Evolutionary conservation across 139 green algal genomes (phyloP).

Genomic region (Micractinium sp.): DNA sequence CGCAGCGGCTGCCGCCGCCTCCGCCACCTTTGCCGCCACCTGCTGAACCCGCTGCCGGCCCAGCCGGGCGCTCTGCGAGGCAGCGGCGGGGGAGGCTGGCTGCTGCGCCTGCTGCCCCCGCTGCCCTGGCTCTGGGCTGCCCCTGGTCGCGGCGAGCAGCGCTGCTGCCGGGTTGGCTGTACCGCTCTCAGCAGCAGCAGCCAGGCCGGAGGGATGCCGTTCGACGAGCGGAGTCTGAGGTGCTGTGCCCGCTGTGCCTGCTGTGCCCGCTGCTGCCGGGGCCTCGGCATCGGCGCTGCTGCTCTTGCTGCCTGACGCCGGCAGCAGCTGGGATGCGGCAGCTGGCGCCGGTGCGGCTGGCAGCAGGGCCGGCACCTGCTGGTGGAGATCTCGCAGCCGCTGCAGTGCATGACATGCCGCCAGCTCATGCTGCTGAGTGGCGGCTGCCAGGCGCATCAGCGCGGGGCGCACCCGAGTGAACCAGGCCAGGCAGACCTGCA

Average conservation of each 20-base stretch:
- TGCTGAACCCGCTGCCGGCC: slow-evolving; percentile 12
- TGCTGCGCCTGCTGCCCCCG: background rate
- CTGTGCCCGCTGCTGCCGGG: background rate
- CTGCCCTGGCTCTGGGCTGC: background rate
- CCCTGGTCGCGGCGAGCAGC: slow-evolving; percentile 15
- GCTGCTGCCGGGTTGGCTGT: slow-evolving; percentile 16
- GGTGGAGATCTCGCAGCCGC: slow-evolving; percentile 30
- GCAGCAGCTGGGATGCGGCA: background rate
- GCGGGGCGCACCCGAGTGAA: slow-evolving; percentile 59
- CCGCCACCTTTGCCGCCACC: slow-evolving; percentile 19
- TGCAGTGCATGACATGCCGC: slow-evolving; percentile 1
- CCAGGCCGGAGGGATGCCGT: background rate
- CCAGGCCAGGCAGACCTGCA: slow-evolving; percentile 80
- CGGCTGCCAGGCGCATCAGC: slow-evolving; percentile 45
- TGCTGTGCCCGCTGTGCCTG: background rate
- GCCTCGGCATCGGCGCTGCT: background rate
- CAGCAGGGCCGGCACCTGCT: slow-evolving; percentile 12
- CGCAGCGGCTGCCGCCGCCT: background rate
- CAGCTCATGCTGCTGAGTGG: slow-evolving; percentile 26
- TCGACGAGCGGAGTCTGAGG: background rate
- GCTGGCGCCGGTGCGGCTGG: background rate
- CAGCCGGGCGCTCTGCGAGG: background rate
- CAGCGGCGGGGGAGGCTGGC: background rate
- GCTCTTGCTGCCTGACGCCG: background rate
- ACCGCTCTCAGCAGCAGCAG: background rate